A percentile compares a stretch with the other conserved stretches of the same genome.
These are phyloP conservation scores for Naganishia antarctica DNA, from an alignment of 768 basidiomycete species.

Conservation along the genomic window DNA sequence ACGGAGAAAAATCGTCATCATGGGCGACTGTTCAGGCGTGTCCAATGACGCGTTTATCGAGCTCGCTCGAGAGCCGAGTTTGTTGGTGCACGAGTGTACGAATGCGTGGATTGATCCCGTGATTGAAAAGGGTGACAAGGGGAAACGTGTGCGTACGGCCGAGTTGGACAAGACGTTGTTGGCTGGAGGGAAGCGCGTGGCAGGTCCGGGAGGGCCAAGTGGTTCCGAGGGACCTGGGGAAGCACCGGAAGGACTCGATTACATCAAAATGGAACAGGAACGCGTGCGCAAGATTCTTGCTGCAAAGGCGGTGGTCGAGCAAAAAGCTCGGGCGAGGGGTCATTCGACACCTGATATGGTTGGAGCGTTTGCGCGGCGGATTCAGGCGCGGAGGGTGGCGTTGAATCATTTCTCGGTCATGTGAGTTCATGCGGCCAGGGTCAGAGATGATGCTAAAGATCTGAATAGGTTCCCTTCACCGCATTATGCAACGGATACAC, in stretches of 20 bases:
- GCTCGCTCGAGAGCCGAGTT: slow-evolving; percentile 41
- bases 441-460: not conserved
- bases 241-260: not conserved
- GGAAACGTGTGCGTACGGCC: slow-evolving; percentile 52
- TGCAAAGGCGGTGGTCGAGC: slow-evolving; percentile 30
- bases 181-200: slow-evolving; percentile 4
- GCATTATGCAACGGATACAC: slow-evolving; percentile 35
- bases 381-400: slow-evolving; percentile 39
- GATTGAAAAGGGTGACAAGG: slow-evolving; percentile 63
- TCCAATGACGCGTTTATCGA: slow-evolving; percentile 34
- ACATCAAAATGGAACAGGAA: slow-evolving; percentile 14
- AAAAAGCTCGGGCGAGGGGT: slow-evolving; percentile 41
- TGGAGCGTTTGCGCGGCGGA: slow-evolving; percentile 38
- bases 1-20: slow-evolving; percentile 42
- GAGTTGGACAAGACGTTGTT: slow-evolving; percentile 58
- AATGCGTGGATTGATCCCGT: slow-evolving; percentile 54
- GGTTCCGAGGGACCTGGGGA: not conserved
- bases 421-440: slow-evolving; percentile 28
- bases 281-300: slow-evolving; percentile 15
- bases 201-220: not conserved
- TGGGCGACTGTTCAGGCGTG: slow-evolving; percentile 46
- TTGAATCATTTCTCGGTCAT: slow-evolving; percentile 49
- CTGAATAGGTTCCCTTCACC: slow-evolving; percentile 44
- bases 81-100: slow-evolving; percentile 48
- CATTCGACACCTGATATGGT: slow-evolving; percentile 46